Base-by-base conservation (phyloP, 2,329 filamentous ascomycete genomes). In the Aspergillus udagawae region DNA sequence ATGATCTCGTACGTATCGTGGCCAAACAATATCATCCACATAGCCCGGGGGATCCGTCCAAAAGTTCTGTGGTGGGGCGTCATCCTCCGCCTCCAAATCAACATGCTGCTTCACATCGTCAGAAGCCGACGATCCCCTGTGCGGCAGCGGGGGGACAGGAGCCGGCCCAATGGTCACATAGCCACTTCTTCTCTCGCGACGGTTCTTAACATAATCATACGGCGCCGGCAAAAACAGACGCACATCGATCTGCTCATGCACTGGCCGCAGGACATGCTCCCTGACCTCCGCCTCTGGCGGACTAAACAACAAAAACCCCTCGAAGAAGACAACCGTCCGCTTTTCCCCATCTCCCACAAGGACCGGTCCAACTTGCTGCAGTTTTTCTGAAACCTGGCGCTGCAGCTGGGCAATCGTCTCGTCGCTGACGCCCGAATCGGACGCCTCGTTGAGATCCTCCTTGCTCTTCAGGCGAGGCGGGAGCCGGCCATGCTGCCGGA, bases 41-140 rank as follows among this genome's bases (percentile, higher is more conserved):
- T 97, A 99, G 0, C 91, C 92, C 0, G 91, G 91, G 0, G 94
- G 94, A 73, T 99, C 94, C 56, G 87, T 83, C 94, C 94, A 99
- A 77, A 97, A 99, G 28, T 92, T 93, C 68, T 97, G 70, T 29
- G 68, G 68, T 1, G 81, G 41, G 76, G 70, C 48, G 65, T 74
- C 68, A 61, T 67, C 68, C 54, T 71, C 68, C 6, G 47, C 62
- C 14, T 71, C 64, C 29, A 72, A 52, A 56, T 72, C 71, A 17
- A 70, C 57, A 21, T 59, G 61, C 21, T 35, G 32, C n/a, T 35
- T 20, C 6, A 29, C 55, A 45, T 48, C 41, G 25, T 42, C 14
- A 10, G 21, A 14, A 14, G 14, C 27, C 23, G 21, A 32, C 35
- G 35, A 52, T 38, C 38, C 25, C 49, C 47, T 52, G 52, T 59